These are phyloP conservation scores for Psilocybe cubensis DNA, from an alignment of 768 basidiomycete genomes.

Conservation along the genomic window DNA sequence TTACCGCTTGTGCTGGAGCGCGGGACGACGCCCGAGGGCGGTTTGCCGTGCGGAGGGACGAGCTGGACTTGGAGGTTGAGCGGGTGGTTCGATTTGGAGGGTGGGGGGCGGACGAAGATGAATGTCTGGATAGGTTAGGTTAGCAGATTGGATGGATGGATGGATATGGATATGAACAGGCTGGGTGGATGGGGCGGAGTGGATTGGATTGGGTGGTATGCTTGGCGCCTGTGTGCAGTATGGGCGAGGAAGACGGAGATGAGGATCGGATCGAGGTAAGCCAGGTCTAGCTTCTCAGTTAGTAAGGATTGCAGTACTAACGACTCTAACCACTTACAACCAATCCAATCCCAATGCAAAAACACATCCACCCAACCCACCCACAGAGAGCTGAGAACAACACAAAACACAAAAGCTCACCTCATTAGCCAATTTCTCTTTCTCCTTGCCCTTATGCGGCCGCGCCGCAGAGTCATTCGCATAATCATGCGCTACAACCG, in stretches of 20 bases:
- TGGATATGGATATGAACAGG: slow-evolving; percentile 1
- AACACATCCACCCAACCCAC: too few species aligned
- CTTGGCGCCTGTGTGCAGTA: not conserved
- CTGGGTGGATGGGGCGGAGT: too few species aligned
- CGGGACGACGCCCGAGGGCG: slow-evolving; percentile 37
- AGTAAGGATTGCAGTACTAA: not conserved
- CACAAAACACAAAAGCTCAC: slow-evolving; percentile 19
- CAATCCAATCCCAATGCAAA: not conserved
- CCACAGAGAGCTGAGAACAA: not conserved
- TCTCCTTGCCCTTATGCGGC: slow-evolving; percentile 26
- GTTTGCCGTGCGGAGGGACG: slow-evolving; percentile 67
- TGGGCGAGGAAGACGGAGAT: not conserved
- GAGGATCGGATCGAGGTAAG: not conserved
- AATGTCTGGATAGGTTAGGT: slow-evolving; percentile 61
- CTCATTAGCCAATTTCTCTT: slow-evolving; percentile 32
- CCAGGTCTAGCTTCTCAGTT: too few species aligned
- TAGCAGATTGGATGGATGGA: slow-evolving; percentile 1
- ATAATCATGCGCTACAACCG: slow-evolving; percentile 6
- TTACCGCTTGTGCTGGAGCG: slow-evolving; percentile 18
- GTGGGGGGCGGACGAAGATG: slow-evolving; percentile 90
- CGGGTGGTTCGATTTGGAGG: slow-evolving; percentile 82
- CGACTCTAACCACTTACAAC: not conserved
- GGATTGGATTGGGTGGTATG: not conserved
- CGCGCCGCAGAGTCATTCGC: slow-evolving; percentile 6
- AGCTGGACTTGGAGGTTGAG: slow-evolving; percentile 93